Evolutionary conservation across 208 protist species (phyloP).

Genomic region (Entamoeba invadens): DNA sequence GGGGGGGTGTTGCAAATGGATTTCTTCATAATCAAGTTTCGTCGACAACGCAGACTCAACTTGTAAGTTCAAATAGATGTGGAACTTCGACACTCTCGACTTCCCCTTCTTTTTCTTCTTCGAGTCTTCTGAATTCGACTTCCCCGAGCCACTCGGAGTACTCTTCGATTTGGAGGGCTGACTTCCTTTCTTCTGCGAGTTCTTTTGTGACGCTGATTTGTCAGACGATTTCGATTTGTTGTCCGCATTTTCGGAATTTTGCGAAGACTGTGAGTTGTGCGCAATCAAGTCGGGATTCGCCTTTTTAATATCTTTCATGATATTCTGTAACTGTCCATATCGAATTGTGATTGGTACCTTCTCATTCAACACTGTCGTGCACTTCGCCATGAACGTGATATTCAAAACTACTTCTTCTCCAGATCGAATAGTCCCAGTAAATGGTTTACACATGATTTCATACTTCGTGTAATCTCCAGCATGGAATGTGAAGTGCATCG

Average conservation of each 20-base stretch:
- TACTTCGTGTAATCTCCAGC: neutral
- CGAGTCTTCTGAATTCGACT: neutral
- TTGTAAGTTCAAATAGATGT: neutral
- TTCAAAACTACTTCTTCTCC: neutral
- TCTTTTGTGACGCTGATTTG: neutral
- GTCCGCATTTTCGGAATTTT: neutral
- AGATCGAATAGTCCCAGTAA: neutral
- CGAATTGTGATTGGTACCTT: neutral
- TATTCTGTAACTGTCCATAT: neutral
- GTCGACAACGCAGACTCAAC: neutral
- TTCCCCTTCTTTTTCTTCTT: neutral
- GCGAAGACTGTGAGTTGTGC: neutral
- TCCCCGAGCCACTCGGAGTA: neutral
- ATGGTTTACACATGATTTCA: neutral
- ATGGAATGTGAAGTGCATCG: neutral
- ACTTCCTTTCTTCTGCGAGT: neutral
- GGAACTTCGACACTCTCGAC: neutral
- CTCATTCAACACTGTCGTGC: neutral
- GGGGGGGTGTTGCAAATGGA: neutral
- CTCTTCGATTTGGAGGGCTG: neutral
- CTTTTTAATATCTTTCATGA: neutral
- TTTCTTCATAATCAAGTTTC: neutral
- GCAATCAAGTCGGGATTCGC: neutral
- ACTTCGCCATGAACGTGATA: neutral
- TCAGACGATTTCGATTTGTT: neutral